These are phyloP conservation scores for Mortierella alpina DNA, from an alignment of 192 early-diverging fungal genomes.

Conservation along the genomic window DNA sequence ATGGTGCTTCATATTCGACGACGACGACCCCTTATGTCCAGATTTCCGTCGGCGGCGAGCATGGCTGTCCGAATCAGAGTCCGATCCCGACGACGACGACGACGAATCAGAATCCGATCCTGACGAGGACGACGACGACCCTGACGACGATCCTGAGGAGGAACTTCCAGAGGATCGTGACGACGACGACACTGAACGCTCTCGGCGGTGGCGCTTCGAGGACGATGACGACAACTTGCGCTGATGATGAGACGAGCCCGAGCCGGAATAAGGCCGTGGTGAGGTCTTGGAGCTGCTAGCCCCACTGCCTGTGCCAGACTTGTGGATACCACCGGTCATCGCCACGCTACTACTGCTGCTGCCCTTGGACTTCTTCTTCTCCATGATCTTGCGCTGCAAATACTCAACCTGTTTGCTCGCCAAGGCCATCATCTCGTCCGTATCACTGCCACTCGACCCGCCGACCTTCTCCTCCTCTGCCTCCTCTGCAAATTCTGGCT, in stretches of 20 bases:
- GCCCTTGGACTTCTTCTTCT: slow-evolving; percentile 42
- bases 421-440: slow-evolving; percentile 51
- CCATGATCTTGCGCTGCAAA: slow-evolving; percentile 49
- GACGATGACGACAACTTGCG: slow-evolving; percentile 12
- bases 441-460: slow-evolving; percentile 39
- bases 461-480: neutral
- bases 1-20: neutral
- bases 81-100: slow-evolving; percentile 15
- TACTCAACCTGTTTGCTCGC: slow-evolving; percentile 52
- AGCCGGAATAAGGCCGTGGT: slow-evolving; percentile 1
- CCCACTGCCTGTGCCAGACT: neutral
- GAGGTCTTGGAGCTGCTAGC: slow-evolving; percentile 13
- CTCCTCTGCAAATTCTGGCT: neutral
- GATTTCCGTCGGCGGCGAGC: too few species aligned
- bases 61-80: neutral
- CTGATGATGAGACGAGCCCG: slow-evolving; percentile 1
- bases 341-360: neutral
- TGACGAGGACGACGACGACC: slow-evolving; percentile 15
- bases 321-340: neutral
- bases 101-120: neutral
- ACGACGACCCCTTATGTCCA: slow-evolving; percentile 1
- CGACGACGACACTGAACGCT: slow-evolving; percentile 19
- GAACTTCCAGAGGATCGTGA: slow-evolving; percentile 4
- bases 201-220: slow-evolving; percentile 21
- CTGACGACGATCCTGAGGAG: slow-evolving; percentile 13